Evolutionary conservation across 2,329 filamentous ascomycete species (phyloP), one percentile per base, ranked within the genome.

Genomic region (Trichoderma sp.): DNA sequence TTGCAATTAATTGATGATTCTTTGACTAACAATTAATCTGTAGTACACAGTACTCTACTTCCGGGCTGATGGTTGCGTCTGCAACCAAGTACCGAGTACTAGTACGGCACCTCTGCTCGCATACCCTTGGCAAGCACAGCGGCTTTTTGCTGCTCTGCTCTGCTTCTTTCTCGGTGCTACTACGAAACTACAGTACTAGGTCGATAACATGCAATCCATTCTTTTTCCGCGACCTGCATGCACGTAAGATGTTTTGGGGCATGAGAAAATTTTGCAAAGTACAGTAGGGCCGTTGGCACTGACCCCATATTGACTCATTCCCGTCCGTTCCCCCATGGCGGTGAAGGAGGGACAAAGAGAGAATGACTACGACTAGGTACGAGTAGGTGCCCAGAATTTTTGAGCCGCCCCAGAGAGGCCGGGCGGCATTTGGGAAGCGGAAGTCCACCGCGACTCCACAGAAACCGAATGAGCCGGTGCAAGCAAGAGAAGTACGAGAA

Each of bases 391-490:
- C 41, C 41, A 45, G 45, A 50, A 2, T 50, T 50, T 50, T 50
- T n/a, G 45, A 50, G 45, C 45, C 14, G 33, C 14, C 66, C 27
- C 35, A 38, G 14, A 56, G 33, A 38, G 50, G 67, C 21, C 67
- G 67, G 67, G 67, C 67, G 45, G 53, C 45, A 9, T 7, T 71
- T 71, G 53, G 50, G 67, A 24, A 38, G 35, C 35, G 33, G 35
- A 27, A 60, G 67, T 33, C 50, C 53, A 71, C 67, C 4, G 27
- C 2, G 38, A 71, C 33, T 60, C 67, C 67, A 71, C 53, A 60
- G 67, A 53, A 60, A 71, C 67, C 67, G 67, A 71, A 35, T 21
- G 67, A 60, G 53, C 67, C 67, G 67, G 67, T 53, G 45, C 45
- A 53, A 53, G 45, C 66, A 53, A 41, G n/a, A 41, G 35, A 38